Evolutionary conservation across 768 basidiomycete genomes (phyloP), one percentile per base, ranked within the genome.

Genomic region (Gymnopilus junonius): DNA sequence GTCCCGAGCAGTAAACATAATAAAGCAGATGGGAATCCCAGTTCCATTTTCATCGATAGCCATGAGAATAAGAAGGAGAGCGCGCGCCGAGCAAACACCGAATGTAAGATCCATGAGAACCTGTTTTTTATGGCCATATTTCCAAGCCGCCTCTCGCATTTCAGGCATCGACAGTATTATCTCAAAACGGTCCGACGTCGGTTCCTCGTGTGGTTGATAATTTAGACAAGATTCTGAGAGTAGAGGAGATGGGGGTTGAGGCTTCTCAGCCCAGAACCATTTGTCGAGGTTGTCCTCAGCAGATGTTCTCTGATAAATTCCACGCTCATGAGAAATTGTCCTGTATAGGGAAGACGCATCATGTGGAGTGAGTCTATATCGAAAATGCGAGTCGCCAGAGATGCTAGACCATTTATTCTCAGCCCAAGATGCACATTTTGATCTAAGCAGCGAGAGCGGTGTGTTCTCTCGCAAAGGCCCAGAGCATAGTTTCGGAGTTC

Each of bases 21-120:
- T 67, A 25, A 74, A 63, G 1, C 67, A 70, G 46, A 78, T 67
- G 0, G 77, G 79, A 48, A 79, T 54, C 1, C 77, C 78, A 2
- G 66, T 59, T 1, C 65, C 46, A 7, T 62, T 53, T 6, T 74
- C 67, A 58, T 80, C 71, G 10, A 78, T 31, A 1, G 67, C 79
- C 68, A 80, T 69, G 4, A 72, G 66, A 63, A 80, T 77, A 12
- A 68, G 68, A 3, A 79, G 70, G 4, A 77, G 58, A 4, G 58
- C 63, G 12, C 67, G 64, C 8, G 71, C 53, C 60, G 65, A 63
- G 54, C 63, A 60, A 60, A 73, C 40, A 6, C 71, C 70, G 55
- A 74, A 73, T 3, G 73, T 74, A n/a, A 68, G 35, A 59, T 74
- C 70, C 63, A 73, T 64, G 20, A 73, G 37, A 40, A 70, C 43